phyloP scores from a whole-genome alignment of 2,329 filamentous ascomycete genomes.

The Thermothelomyces thermophilus region DNA sequence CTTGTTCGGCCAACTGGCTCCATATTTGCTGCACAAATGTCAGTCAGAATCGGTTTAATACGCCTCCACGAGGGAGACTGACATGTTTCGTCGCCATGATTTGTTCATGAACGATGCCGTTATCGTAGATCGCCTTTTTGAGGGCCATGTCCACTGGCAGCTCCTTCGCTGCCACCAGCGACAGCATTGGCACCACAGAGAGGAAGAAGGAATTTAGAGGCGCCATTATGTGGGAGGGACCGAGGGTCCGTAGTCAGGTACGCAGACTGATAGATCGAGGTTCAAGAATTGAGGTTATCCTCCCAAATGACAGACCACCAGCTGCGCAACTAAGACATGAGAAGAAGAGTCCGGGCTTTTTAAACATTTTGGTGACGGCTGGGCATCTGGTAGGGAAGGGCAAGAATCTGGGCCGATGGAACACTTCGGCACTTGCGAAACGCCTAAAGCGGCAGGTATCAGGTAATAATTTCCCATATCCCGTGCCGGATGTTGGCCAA shows the following conservation, averaged over 20 bases:
- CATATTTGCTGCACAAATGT: slow-evolving; percentile 11
- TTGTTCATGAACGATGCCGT: slow-evolving; percentile 14
- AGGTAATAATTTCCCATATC: neutral
- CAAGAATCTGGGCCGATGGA: too few species aligned
- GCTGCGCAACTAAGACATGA: too few species aligned
- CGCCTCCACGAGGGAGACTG: neutral
- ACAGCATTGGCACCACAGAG: neutral
- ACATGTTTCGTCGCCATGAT: slow-evolving; percentile 21
- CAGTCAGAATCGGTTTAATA: neutral
- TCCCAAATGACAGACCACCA: too few species aligned
- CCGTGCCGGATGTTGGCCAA: neutral
- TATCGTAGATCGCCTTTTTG: slow-evolving; percentile 14
- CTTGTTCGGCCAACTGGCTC: slow-evolving; percentile 9
- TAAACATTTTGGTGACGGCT: too few species aligned
- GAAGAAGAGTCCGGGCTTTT: too few species aligned
- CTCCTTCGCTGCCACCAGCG: neutral
- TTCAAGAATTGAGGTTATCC: too few species aligned
- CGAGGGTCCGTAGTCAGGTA: too few species aligned
- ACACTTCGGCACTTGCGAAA: neutral
- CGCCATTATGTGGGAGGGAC: too few species aligned
- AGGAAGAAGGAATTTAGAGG: neutral
- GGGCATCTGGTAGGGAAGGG: too few species aligned
- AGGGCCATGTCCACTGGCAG: slow-evolving; percentile 5
- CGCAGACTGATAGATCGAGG: too few species aligned
- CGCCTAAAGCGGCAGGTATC: neutral